Evolutionary conservation across 2,329 filamentous ascomycete genomes (phyloP).

Genomic region (Ophiosphaerella herpotricha): DNA sequence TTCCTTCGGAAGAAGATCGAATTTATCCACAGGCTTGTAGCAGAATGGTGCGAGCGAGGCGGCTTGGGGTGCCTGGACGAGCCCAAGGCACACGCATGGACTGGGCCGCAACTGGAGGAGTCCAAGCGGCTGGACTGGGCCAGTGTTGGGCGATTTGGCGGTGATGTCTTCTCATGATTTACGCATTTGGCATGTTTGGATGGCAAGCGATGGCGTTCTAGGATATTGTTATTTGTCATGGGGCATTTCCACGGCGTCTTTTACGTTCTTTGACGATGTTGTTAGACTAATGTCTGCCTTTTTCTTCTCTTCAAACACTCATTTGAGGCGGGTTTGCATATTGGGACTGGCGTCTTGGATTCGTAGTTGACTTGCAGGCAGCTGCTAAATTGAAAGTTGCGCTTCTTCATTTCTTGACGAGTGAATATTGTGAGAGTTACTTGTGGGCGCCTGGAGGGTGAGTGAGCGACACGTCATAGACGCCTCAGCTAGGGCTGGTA

Average conservation of each 20-base stretch:
- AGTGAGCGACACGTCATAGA: constrained; percentile 26
- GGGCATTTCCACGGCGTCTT: constrained; percentile 39
- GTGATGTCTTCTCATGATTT: constrained; percentile 47
- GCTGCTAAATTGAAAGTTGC: constrained; percentile 15
- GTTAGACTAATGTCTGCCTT: constrained; percentile 8
- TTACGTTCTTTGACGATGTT: constrained; percentile 18
- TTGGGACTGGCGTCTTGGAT: constrained; percentile 13
- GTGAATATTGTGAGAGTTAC: constrained; percentile 6
- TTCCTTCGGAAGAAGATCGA: constrained; percentile 74
- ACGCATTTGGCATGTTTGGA: constrained; percentile 14
- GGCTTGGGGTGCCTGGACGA: constrained; percentile 63
- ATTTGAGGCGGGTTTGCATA: constrained; percentile 30
- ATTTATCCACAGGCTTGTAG: constrained; percentile 70
- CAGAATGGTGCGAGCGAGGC: constrained; percentile 71
- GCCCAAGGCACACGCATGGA: constrained; percentile 48
- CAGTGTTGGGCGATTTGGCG: constrained; percentile 55
- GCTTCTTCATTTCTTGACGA: not conserved
- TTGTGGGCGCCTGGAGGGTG: constrained; percentile 17
- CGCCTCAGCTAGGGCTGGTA: constrained; percentile 11
- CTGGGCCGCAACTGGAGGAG: constrained; percentile 50
- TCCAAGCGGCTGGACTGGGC: constrained; percentile 53
- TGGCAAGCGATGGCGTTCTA: constrained; percentile 37
- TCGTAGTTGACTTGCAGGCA: constrained; percentile 16
- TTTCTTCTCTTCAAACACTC: constrained; percentile 31
- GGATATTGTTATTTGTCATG: constrained; percentile 31